phyloP scores from a whole-genome alignment of 2,329 filamentous ascomycete species.

The Exophiala dermatitidis region DNA sequence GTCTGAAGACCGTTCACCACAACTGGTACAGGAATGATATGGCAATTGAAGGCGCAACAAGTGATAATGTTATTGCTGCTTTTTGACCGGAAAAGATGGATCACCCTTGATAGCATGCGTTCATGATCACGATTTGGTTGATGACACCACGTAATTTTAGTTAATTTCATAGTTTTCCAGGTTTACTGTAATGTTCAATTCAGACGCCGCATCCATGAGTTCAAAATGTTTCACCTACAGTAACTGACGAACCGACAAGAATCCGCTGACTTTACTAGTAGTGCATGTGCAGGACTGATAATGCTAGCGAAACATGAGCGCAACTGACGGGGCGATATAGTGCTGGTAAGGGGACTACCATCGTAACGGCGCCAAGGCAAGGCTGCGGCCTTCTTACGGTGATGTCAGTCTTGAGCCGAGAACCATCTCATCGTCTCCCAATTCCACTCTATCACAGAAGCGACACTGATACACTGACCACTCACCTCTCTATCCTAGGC shows the following conservation, averaged over 20 bases:
- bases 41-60: conserved; percentile 19
- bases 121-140: conserved; percentile 11
- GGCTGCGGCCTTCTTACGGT: neutral
- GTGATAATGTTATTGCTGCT: conserved; percentile 21
- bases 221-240: no score
- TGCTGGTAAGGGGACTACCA: no score
- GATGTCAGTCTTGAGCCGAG: conserved; percentile 10
- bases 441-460: neutral
- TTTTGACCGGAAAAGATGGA: conserved; percentile 10
- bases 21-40: conserved; percentile 26
- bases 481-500: no score
- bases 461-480: neutral
- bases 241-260: no score
- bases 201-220: no score
- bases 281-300: no score
- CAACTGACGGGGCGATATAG: no score
- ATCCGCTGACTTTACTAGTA: no score
- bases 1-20: conserved; percentile 25
- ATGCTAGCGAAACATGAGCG: no score
- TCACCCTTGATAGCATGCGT: neutral
- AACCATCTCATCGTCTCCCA: neutral
- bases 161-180: neutral
- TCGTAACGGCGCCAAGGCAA: neutral
- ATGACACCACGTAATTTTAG: neutral
- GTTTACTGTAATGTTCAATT: no score